phyloP scores from a whole-genome alignment of 1,139 yeast species.

The Candida anutae region DNA sequence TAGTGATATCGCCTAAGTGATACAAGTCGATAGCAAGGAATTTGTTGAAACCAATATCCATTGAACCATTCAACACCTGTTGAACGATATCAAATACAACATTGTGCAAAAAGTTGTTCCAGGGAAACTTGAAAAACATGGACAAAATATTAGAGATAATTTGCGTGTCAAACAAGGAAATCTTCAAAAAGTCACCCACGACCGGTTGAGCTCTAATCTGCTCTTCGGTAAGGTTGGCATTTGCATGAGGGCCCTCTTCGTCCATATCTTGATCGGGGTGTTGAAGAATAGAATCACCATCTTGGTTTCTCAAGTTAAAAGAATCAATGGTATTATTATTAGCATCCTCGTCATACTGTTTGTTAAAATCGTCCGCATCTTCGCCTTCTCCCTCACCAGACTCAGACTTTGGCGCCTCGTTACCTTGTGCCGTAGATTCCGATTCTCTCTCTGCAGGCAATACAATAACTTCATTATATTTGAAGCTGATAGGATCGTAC shows the following conservation, averaged over 20 bases:
- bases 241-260: slow-evolving; percentile 40
- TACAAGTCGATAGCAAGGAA: slow-evolving; percentile 83
- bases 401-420: slow-evolving; percentile 9
- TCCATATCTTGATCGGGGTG: slow-evolving; percentile 18
- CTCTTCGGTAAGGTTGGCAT: slow-evolving; percentile 50
- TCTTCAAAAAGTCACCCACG: slow-evolving; percentile 83
- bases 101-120: slow-evolving; percentile 96
- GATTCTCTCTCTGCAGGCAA: slow-evolving; percentile 20
- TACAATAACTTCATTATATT: slow-evolving; percentile 39
- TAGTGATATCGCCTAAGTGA: slow-evolving; percentile 69
- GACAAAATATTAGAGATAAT: slow-evolving; percentile 69
- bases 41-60: slow-evolving; percentile 84
- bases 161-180: slow-evolving; percentile 74
- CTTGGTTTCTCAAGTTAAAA: slow-evolving; percentile 31
- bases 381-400: slow-evolving; percentile 4
- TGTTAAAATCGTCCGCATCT: slow-evolving; percentile 4
- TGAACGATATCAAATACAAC: slow-evolving; percentile 97
- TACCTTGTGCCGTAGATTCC: slow-evolving; percentile 3
- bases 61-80: slow-evolving; percentile 90
- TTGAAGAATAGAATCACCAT: slow-evolving; percentile 18
- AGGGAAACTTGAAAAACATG: slow-evolving; percentile 88
- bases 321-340: slow-evolving; percentile 39
- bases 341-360: slow-evolving; percentile 18
- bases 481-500: slow-evolving; percentile 40
- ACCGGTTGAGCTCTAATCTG: slow-evolving; percentile 66